A percentile compares a stretch with the other conserved stretches of the same genome.
Evolutionary conservation across 495 filamentous ascomycete genomes (phyloP).

Genomic region (Neurospora sp.): DNA sequence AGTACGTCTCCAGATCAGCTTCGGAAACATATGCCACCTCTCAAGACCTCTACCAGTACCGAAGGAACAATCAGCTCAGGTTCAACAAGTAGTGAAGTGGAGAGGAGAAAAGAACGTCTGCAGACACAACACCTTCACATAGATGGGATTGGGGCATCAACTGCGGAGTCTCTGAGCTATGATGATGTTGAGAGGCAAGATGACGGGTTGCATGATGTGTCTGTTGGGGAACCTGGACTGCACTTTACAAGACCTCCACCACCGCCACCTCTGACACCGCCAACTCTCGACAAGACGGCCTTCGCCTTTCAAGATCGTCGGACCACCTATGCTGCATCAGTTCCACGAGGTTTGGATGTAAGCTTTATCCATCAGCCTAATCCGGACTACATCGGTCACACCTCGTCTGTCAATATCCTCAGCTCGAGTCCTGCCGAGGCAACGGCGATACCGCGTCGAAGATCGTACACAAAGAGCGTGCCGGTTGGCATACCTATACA

Average conservation of each 20-base stretch:
- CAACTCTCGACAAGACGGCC: constrained; percentile 18
- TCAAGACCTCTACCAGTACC: neutral
- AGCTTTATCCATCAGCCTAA: constrained; percentile 32
- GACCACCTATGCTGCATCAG: constrained; percentile 27
- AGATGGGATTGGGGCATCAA: neutral
- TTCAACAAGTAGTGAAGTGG: constrained; percentile 4
- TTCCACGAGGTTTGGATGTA: constrained; percentile 25
- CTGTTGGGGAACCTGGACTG: neutral
- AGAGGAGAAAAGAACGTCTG: neutral
- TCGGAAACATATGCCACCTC: neutral
- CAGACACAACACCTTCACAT: neutral
- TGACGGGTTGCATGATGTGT: neutral
- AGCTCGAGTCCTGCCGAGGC: constrained; percentile 18
- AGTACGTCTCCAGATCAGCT: neutral
- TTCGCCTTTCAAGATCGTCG: constrained; percentile 31
- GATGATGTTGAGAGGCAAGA: neutral
- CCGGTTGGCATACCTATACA: constrained; percentile 24
- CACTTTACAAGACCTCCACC: constrained; percentile 26
- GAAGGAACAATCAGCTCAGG: neutral
- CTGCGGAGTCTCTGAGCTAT: neutral
- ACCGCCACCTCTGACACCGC: constrained; percentile 31
- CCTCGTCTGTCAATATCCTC: constrained; percentile 18
- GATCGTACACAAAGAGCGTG: constrained; percentile 33
- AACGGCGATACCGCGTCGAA: constrained; percentile 23
- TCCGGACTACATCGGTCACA: constrained; percentile 26